Percentiles rank a stretch among this genome's conserved stretches.
These are phyloP conservation scores for Solanum pimpinellifolium DNA, from an alignment of 257 asterid genomes.

Conservation along the genomic window DNA sequence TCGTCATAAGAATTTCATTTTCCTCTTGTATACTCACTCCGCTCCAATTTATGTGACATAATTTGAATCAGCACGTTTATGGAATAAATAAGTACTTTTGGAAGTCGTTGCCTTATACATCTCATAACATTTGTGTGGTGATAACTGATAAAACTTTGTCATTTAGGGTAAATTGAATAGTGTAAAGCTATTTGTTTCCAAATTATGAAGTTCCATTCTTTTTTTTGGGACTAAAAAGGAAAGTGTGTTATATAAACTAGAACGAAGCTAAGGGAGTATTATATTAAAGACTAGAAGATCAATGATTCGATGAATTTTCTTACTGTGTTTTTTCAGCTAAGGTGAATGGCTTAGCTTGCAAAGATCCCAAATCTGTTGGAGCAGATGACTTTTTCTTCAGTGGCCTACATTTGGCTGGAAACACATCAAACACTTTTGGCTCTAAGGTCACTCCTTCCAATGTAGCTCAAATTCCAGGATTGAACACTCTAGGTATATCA, in stretches of 20 bases:
- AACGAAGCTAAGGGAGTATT: neutral
- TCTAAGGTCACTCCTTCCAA: conserved; percentile 1
- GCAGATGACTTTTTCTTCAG: conserved; percentile 20
- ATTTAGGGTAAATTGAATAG: neutral
- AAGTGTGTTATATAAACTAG: neutral
- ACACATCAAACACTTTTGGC: conserved; percentile 18
- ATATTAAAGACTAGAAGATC: neutral
- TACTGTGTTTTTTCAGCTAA: neutral
- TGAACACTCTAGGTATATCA: conserved; percentile 12
- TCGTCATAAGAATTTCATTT: neutral
- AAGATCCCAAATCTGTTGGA: neutral
- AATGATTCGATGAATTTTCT: neutral
- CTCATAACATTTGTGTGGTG: neutral
- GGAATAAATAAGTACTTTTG: neutral
- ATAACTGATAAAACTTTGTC: neutral
- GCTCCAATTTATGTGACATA: neutral
- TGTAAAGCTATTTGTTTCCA: neutral
- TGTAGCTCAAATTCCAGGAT: conserved; percentile 2
- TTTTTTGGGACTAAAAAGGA: neutral
- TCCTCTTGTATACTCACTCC: neutral
- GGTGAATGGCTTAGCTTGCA: conserved; percentile 15
- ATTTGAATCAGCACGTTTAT: neutral
- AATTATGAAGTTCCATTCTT: neutral
- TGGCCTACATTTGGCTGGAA: conserved; percentile 22
- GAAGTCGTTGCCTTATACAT: neutral